phyloP scores from a whole-genome alignment of 2,329 filamentous ascomycete genomes.

The Fusarium sp. region DNA sequence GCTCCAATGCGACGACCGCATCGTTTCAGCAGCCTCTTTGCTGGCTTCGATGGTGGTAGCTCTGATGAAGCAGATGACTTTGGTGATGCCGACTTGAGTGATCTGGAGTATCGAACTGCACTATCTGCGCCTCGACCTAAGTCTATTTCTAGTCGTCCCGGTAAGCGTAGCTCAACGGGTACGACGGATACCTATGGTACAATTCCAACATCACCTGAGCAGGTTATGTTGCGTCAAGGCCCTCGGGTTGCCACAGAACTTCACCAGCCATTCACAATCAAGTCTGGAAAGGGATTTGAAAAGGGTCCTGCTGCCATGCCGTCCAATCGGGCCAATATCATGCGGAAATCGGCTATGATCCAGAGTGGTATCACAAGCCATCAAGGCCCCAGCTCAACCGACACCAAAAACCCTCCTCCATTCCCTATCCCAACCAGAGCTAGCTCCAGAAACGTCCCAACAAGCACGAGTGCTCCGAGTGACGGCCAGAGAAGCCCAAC shows the following conservation, averaged over 20 bases:
- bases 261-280: conserved; percentile 58
- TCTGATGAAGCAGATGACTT: conserved; percentile 75
- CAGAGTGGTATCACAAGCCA: conserved; percentile 81
- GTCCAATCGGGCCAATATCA: conserved; percentile 66
- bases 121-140: conserved; percentile 71
- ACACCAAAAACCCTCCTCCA: conserved; percentile 76
- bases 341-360: conserved; percentile 83
- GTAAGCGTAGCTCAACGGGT: conserved; percentile 56
- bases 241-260: conserved; percentile 54
- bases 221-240: conserved; percentile 47
- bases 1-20: conserved; percentile 75
- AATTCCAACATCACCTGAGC: conserved; percentile 58
- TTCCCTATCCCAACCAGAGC: conserved; percentile 92
- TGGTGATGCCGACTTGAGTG: conserved; percentile 69
- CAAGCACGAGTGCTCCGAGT: conserved; percentile 71
- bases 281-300: conserved; percentile 52
- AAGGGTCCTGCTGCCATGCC: conserved; percentile 52
- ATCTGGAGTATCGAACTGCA: conserved; percentile 74
- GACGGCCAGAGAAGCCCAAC: conserved; percentile 85
- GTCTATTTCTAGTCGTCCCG: conserved; percentile 50
- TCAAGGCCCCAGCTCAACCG: conserved; percentile 71
- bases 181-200: conserved; percentile 48
- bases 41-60: conserved; percentile 80
- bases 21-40: conserved; percentile 85
- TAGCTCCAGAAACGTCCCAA: conserved; percentile 81